phyloP scores from a whole-genome alignment of 441 rosid genomes.

The Hura crepitans region DNA sequence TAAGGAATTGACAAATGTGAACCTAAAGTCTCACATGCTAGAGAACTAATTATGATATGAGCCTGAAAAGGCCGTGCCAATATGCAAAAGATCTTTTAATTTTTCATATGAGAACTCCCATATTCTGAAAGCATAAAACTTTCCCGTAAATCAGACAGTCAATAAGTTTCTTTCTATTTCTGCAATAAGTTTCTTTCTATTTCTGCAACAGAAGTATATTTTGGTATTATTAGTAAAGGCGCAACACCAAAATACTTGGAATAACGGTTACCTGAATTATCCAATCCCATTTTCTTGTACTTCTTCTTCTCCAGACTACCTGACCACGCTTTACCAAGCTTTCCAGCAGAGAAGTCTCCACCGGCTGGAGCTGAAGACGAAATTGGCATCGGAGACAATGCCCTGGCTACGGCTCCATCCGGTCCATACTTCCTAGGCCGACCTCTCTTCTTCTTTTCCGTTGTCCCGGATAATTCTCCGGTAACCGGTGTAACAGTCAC shows the following conservation, averaged over 20 bases:
- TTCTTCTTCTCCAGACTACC: constrained; percentile 52
- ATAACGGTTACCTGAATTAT: constrained; percentile 59
- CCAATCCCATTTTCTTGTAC: constrained; percentile 47
- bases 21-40: neutral
- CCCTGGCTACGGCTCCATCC: constrained; percentile 50
- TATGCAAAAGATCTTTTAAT: neutral
- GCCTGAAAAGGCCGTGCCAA: neutral
- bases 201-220: constrained; percentile 13
- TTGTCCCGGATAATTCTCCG: constrained; percentile 35
- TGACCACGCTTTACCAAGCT: constrained; percentile 51
- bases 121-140: neutral
- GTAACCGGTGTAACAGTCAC: constrained; percentile 32
- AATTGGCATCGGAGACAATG: constrained; percentile 66
- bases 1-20: neutral
- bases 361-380: constrained; percentile 58
- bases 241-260: neutral
- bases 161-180: constrained; percentile 16
- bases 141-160: neutral
- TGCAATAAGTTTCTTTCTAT: constrained; percentile 16
- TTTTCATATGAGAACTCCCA: neutral
- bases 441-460: constrained; percentile 84
- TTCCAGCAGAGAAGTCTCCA: constrained; percentile 53
- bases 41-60: neutral
- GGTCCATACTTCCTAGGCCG: constrained; percentile 90
- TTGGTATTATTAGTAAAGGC: constrained; percentile 2